phyloP scores from a whole-genome alignment of 768 basidiomycete species.

The Dioszegia crocea region DNA sequence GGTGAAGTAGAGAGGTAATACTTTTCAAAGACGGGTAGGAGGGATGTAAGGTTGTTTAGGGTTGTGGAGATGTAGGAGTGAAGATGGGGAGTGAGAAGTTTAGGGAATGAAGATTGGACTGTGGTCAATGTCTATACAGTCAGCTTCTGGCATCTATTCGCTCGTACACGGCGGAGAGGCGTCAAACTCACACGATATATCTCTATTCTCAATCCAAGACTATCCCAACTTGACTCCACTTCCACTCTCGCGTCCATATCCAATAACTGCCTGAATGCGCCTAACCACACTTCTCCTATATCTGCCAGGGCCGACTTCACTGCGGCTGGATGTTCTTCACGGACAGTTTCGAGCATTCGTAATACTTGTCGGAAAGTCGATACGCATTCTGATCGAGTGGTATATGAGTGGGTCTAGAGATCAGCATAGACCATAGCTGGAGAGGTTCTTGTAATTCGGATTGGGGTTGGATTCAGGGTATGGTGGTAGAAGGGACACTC shows the following conservation, averaged over 20 bases:
- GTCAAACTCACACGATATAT: slow-evolving; percentile 66
- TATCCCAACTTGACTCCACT: slow-evolving; percentile 71
- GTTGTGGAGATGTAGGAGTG: slow-evolving; percentile 43
- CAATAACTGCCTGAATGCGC: slow-evolving; percentile 76
- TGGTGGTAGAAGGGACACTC: too few relatives aligned
- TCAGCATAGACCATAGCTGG: not conserved
- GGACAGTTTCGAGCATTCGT: slow-evolving; percentile 86
- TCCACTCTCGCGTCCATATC: slow-evolving; percentile 63
- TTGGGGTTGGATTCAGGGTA: too few relatives aligned
- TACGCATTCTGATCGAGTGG: slow-evolving; percentile 79
- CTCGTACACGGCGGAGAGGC: not conserved
- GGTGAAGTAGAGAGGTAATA: slow-evolving; percentile 49
- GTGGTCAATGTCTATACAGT: slow-evolving; percentile 69
- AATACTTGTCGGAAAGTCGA: slow-evolving; percentile 88
- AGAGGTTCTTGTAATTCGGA: too few relatives aligned
- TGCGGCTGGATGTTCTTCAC: slow-evolving; percentile 81
- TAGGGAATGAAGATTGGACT: slow-evolving; percentile 76
- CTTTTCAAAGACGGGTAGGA: slow-evolving; percentile 54
- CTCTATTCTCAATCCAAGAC: slow-evolving; percentile 70
- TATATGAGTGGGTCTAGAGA: slow-evolving; percentile 62
- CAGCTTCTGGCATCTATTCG: not conserved
- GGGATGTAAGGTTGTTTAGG: slow-evolving; percentile 56
- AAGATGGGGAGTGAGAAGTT: slow-evolving; percentile 58
- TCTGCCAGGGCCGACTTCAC: slow-evolving; percentile 71
- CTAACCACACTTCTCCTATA: slow-evolving; percentile 86